A percentile compares a stretch with the other conserved stretches of the same genome.
Evolutionary conservation across 192 early-diverging fungal species (phyloP).

Genomic region (Allomyces javanicus): DNA sequence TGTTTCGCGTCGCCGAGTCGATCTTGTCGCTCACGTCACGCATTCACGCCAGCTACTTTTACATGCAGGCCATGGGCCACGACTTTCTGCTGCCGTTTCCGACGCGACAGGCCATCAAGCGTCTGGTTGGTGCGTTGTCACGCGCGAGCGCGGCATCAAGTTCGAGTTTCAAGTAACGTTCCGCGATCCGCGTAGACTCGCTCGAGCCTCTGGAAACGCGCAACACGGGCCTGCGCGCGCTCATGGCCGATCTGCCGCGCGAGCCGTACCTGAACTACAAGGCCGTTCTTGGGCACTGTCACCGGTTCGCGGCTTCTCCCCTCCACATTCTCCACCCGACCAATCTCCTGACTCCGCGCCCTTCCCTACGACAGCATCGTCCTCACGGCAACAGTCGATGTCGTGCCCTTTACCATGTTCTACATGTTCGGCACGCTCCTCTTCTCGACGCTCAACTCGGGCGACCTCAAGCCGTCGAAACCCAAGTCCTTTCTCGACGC

Average conservation of each 20-base stretch:
- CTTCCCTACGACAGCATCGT: too few relatives aligned
- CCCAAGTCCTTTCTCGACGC: not conserved
- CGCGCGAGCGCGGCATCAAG: not conserved
- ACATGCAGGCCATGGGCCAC: not conserved
- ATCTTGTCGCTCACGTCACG: too few relatives aligned
- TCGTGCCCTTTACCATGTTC: too few relatives aligned
- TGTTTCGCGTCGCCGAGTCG: too few relatives aligned
- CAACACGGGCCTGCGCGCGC: too few relatives aligned
- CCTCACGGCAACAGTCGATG: too few relatives aligned
- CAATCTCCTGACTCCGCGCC: not conserved
- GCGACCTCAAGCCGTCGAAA: not conserved
- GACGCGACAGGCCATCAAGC: too few relatives aligned
- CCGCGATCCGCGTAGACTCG: not conserved
- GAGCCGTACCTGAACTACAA: not conserved
- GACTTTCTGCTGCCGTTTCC: not conserved
- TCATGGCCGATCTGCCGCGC: not conserved
- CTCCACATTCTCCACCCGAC: not conserved
- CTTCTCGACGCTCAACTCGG: not conserved
- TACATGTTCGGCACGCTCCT: too few relatives aligned
- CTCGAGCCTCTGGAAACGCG: too few relatives aligned
- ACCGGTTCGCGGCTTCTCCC: not conserved
- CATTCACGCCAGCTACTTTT: too few relatives aligned
- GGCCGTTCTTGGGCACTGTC: not conserved
- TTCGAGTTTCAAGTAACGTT: not conserved
- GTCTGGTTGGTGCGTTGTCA: too few relatives aligned